These are phyloP conservation scores for Citrus unshiu DNA, from an alignment of 345 rosid genomes.

Conservation along the genomic window DNA sequence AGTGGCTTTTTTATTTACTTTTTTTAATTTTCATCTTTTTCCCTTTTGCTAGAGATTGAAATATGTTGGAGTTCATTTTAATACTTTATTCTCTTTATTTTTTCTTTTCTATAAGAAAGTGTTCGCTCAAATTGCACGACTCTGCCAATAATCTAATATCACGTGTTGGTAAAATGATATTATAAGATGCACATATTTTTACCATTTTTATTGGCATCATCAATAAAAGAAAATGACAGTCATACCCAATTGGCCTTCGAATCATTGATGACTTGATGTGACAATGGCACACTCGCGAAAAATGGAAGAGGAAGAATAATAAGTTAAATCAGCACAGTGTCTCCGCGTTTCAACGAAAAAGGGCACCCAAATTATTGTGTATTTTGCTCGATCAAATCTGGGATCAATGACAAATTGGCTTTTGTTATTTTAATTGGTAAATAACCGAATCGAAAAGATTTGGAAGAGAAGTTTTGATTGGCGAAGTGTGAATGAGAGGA, in stretches of 20 bases:
- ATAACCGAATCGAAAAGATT: slow-evolving; percentile 12
- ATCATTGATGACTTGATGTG: neutral
- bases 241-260: neutral
- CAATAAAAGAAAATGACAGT: neutral
- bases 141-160: neutral
- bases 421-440: neutral
- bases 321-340: neutral
- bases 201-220: neutral
- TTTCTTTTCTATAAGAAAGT: neutral
- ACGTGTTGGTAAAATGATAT: neutral
- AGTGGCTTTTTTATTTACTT: neutral
- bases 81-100: too few species aligned
- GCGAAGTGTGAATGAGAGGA: slow-evolving; percentile 4
- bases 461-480: slow-evolving; percentile 6
- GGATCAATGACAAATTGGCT: neutral
- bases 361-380: neutral
- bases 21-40: neutral
- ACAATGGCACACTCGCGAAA: neutral
- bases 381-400: neutral
- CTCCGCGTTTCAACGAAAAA: neutral
- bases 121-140: neutral
- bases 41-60: neutral
- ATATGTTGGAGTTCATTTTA: neutral
- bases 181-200: neutral
- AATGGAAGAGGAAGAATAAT: neutral